A percentile compares a stretch with the other conserved stretches of the same genome.
Conservation (phyloP, 352 stramenopile genomes). For the Phytophthora niederhauseri region DNA sequence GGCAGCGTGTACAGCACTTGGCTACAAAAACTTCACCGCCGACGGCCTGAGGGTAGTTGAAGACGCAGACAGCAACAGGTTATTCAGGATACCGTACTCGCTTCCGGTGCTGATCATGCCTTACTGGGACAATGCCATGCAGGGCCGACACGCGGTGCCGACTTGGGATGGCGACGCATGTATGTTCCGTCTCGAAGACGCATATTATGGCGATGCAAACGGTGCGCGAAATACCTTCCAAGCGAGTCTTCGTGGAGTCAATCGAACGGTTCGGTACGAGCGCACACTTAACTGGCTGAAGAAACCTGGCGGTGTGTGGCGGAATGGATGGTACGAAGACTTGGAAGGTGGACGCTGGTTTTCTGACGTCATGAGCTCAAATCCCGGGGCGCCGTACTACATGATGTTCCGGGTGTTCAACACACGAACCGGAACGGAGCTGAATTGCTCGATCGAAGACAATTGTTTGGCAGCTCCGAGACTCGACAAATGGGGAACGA, state of each 20-base stretch:
- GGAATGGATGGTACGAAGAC: slow-evolving; percentile 29
- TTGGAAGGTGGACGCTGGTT: slow-evolving; percentile 21
- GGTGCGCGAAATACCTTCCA: background rate
- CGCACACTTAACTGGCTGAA: slow-evolving; percentile 22
- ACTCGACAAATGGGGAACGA: slow-evolving; percentile 5
- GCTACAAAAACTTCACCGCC: slow-evolving; percentile 25
- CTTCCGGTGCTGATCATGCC: slow-evolving; percentile 46
- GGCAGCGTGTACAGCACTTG: slow-evolving; percentile 11
- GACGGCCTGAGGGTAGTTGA: slow-evolving; percentile 28
- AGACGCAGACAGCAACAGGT: slow-evolving; percentile 19
- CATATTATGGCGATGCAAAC: background rate
- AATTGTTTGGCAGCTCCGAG: background rate
- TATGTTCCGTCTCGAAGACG: slow-evolving; percentile 15
- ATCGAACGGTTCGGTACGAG: slow-evolving; percentile 14
- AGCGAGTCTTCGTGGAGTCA: slow-evolving; percentile 12
- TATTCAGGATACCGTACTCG: slow-evolving; percentile 17
- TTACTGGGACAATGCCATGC: slow-evolving; percentile 34
- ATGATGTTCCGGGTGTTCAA: slow-evolving; percentile 25
- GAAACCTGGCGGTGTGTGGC: slow-evolving; percentile 9
- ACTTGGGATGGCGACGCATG: slow-evolving; percentile 33
- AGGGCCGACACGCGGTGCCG: slow-evolving; percentile 31
- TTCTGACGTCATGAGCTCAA: slow-evolving; percentile 20
- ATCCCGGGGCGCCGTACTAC: slow-evolving; percentile 4
- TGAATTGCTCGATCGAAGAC: slow-evolving; percentile 4
- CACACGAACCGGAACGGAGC: slow-evolving; percentile 17